phyloP scores from a whole-genome alignment of 768 basidiomycete species.

The Chiua virens region DNA sequence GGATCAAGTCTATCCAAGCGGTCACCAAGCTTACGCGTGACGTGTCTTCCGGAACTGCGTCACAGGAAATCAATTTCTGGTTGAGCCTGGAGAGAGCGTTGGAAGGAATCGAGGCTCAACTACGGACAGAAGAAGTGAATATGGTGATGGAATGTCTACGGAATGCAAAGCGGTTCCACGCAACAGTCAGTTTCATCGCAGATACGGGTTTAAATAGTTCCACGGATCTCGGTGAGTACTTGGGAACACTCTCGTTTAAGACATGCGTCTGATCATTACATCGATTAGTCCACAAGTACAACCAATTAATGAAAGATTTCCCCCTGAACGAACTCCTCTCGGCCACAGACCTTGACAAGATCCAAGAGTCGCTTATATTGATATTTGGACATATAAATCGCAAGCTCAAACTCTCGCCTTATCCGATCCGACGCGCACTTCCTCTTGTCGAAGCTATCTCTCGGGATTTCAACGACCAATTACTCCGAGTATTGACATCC shows the following conservation, averaged over 20 bases:
- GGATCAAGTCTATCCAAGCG: conserved; percentile 97
- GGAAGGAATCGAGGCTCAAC: conserved; percentile 89
- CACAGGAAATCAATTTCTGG: conserved; percentile 99
- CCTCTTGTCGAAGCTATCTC: conserved; percentile 99
- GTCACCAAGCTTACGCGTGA: conserved; percentile 96
- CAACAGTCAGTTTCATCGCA: conserved; percentile 96
- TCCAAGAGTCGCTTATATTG: conserved; percentile 81
- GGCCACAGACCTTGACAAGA: conserved; percentile 93
- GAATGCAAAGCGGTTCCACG: conserved; percentile 95
- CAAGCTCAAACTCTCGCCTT: conserved; percentile 93
- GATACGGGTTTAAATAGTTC: conserved; percentile 97
- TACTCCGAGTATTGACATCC: conserved; percentile 85
- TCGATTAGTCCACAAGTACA: conserved; percentile 90
- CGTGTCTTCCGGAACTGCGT: conserved; percentile 91
- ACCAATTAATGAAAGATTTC: conserved; percentile 98
- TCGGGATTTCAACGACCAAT: conserved; percentile 93
- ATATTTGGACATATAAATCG: conserved; percentile 95
- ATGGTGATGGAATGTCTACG: conserved; percentile 93
- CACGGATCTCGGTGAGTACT: conserved; percentile 71
- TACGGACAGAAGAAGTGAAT: conserved; percentile 88
- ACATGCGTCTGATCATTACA: neutral
- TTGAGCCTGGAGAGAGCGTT: conserved; percentile 89
- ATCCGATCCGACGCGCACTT: conserved; percentile 92
- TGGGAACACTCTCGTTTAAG: neutral
- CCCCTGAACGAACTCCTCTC: conserved; percentile 95